phyloP scores from a whole-genome alignment of 1,284 basidiomycete species.

The Ceratobasidium sp. region DNA sequence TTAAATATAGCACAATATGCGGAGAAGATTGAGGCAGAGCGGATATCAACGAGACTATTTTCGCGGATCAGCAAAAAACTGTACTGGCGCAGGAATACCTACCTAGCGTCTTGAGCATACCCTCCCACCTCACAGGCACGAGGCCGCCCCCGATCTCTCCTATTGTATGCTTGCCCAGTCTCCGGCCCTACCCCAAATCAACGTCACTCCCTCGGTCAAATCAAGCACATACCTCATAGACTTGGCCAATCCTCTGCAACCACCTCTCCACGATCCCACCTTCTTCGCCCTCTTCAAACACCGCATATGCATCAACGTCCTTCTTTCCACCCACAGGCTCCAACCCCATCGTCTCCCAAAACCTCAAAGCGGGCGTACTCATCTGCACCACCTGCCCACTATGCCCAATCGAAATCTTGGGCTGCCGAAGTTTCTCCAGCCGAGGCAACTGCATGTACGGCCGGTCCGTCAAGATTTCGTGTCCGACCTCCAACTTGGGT shows the following conservation, averaged over 20 bases:
- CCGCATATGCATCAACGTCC: slow-evolving; percentile 67
- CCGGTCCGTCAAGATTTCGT: slow-evolving; percentile 38
- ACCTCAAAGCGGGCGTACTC: slow-evolving; percentile 68
- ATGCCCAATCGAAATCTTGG: slow-evolving; percentile 57
- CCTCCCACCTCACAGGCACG: slow-evolving; percentile 65
- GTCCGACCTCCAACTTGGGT: slow-evolving; percentile 32
- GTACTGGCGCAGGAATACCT: slow-evolving; percentile 41
- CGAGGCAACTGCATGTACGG: slow-evolving; percentile 16
- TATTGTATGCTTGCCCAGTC: slow-evolving; percentile 61
- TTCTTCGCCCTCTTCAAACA: slow-evolving; percentile 66
- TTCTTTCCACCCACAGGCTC: slow-evolving; percentile 72
- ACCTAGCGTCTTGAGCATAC: slow-evolving; percentile 69
- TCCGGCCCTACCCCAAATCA: slow-evolving; percentile 57
- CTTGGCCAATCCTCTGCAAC: slow-evolving; percentile 59
- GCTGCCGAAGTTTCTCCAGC: slow-evolving; percentile 60
- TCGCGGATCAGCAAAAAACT: not conserved
- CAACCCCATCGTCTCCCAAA: slow-evolving; percentile 83
- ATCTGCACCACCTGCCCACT: slow-evolving; percentile 60
- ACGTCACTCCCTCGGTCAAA: not conserved
- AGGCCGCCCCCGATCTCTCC: slow-evolving; percentile 61
- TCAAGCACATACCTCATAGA: slow-evolving; percentile 62
- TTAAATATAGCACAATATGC: slow-evolving; percentile 69
- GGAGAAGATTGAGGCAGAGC: slow-evolving; percentile 52
- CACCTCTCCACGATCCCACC: slow-evolving; percentile 60
- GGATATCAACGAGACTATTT: slow-evolving; percentile 60